Conservation (phyloP, 2,329 filamentous ascomycete genomes). For the Cytospora paraplurivora region DNA sequence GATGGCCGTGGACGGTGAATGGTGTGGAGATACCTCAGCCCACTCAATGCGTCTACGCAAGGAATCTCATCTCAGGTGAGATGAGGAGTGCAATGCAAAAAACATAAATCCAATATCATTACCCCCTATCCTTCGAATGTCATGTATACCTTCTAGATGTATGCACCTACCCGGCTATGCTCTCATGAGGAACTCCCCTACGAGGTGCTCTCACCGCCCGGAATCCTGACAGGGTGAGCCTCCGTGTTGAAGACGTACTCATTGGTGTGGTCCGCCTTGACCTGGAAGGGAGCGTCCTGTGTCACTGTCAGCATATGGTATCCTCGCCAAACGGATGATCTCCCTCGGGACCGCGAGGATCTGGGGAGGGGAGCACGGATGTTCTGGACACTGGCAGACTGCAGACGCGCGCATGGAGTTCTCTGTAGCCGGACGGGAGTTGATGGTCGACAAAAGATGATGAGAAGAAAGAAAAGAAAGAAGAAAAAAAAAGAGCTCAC, state of each 20-base stretch:
- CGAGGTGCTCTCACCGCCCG: constrained; percentile 23
- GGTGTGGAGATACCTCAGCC: no score
- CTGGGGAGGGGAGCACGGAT: not conserved
- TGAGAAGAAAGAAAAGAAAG: not conserved
- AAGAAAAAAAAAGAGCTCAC: constrained; percentile 31
- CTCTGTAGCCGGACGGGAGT: not conserved
- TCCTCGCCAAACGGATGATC: not conserved
- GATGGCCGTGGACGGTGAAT: not conserved
- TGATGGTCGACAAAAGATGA: no score
- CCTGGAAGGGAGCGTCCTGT: constrained; percentile 56
- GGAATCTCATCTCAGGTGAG: not conserved
- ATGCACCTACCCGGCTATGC: not conserved
- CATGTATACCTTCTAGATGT: not conserved
- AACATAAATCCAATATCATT: not conserved
- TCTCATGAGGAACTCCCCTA: no score
- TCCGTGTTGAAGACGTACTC: constrained; percentile 55
- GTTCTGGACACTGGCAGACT: not conserved
- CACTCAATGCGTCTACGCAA: not conserved
- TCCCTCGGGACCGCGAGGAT: not conserved
- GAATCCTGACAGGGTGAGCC: constrained; percentile 46
- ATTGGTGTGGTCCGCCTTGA: constrained; percentile 48
- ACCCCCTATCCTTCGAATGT: not conserved
- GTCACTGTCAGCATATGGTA: constrained; percentile 27
- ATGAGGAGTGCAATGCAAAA: not conserved
- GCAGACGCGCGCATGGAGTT: not conserved